Percentiles rank a stretch among this genome's conserved stretches.
These are phyloP conservation scores for Cryphonectria japonica DNA, from an alignment of 2,329 filamentous ascomycete species.

Conservation along the genomic window DNA sequence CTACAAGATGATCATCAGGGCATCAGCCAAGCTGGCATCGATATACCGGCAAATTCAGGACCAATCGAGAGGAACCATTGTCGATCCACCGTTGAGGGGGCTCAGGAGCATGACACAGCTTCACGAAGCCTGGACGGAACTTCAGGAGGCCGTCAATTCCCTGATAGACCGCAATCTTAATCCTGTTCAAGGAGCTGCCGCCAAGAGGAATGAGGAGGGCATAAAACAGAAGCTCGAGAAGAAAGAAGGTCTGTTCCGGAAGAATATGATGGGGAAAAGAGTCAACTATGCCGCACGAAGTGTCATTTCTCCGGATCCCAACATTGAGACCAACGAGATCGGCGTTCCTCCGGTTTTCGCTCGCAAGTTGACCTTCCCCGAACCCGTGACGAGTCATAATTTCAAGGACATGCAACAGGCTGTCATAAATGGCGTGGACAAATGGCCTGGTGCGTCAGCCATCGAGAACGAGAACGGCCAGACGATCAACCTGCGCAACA, in stretches of 20 bases:
- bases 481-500: conserved; percentile 83
- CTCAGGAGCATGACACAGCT: conserved; percentile 54
- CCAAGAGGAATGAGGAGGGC: conserved; percentile 81
- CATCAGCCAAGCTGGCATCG: conserved; percentile 73
- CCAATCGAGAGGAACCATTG: conserved; percentile 34
- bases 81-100: conserved; percentile 36
- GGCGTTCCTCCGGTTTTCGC: conserved; percentile 98
- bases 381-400: conserved; percentile 96
- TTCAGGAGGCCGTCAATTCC: conserved; percentile 92
- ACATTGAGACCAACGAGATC: conserved; percentile 98
- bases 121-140: conserved; percentile 77
- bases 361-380: conserved; percentile 92
- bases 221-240: conserved; percentile 99
- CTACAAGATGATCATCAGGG: conserved; percentile 82
- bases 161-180: conserved; percentile 89
- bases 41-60: conserved; percentile 50
- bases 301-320: conserved; percentile 97
- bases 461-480: conserved; percentile 97
- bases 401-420: conserved; percentile 95
- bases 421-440: conserved; percentile 90
- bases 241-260: conserved; percentile 96
- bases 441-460: conserved; percentile 91
- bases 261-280: conserved; percentile 99
- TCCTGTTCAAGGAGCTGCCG: conserved; percentile 76
- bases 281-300: conserved; percentile 97